A percentile compares a stretch with the other conserved stretches of the same genome.
Evolutionary conservation across 495 filamentous ascomycete species (phyloP).

Genomic region (Platismatia glauca): DNA sequence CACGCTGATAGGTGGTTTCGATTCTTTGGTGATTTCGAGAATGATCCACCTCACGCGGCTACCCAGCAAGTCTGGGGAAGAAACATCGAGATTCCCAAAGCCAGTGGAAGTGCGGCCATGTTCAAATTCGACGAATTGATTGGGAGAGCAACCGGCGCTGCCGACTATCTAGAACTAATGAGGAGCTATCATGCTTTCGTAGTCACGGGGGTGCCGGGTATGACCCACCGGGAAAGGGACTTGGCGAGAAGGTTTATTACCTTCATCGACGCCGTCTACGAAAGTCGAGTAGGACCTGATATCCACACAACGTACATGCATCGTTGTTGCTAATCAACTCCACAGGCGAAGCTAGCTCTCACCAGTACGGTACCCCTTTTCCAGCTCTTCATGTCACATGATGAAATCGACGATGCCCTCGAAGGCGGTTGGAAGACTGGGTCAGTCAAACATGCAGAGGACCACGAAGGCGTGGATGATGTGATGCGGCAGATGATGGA

Average conservation of each 20-base stretch:
- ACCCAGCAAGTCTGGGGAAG: conserved; percentile 90
- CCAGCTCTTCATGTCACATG: conserved; percentile 78
- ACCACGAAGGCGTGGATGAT: conserved; percentile 59
- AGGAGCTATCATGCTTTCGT: conserved; percentile 86
- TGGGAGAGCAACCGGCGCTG: conserved; percentile 75
- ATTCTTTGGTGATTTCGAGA: conserved; percentile 75
- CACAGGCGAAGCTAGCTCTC: conserved; percentile 83
- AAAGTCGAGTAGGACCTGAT: conserved; percentile 44
- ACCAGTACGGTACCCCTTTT: conserved; percentile 77
- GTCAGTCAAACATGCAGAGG: conserved; percentile 27
- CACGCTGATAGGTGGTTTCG: conserved; percentile 93
- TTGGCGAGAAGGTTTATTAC: conserved; percentile 90
- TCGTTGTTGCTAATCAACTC: not conserved
- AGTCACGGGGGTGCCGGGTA: conserved; percentile 81
- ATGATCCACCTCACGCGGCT: conserved; percentile 65
- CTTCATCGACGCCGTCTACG: conserved; percentile 93
- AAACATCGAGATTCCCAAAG: conserved; percentile 75
- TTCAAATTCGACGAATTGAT: conserved; percentile 90
- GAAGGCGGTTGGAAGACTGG: conserved; percentile 30
- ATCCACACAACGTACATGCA: not conserved
- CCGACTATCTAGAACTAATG: conserved; percentile 91
- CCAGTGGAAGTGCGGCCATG: conserved; percentile 77
- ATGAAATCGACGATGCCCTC: conserved; percentile 52
- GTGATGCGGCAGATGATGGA: conserved; percentile 90
- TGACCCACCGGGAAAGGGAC: conserved; percentile 81